A percentile compares a stretch with the other conserved stretches of the same genome.
Evolutionary conservation across 441 rosid species (phyloP).

Genomic region (Euphorbia celastroides): DNA sequence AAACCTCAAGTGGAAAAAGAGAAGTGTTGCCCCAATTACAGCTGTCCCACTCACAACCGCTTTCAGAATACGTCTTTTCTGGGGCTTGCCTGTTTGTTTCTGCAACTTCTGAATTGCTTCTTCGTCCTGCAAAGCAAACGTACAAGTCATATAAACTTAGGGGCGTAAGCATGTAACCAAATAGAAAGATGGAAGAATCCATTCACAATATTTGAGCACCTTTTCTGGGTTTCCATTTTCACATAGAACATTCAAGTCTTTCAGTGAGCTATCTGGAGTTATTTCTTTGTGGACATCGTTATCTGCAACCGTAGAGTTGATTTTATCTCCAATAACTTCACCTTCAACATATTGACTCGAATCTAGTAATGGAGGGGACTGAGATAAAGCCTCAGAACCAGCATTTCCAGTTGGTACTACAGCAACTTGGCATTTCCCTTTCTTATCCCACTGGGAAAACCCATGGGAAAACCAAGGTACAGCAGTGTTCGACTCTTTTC

Average conservation of each 20-base stretch:
- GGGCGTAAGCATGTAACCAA: neutral
- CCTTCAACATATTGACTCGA: constrained; percentile 1
- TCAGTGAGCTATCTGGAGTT: neutral
- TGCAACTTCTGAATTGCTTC: constrained; percentile 9
- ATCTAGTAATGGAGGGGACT: constrained; percentile 10
- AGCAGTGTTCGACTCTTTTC: neutral
- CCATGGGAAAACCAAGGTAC: constrained; percentile 3
- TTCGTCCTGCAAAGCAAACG: constrained; percentile 10
- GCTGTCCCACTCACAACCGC: constrained; percentile 28
- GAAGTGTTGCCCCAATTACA: constrained; percentile 19
- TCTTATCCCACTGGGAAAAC: constrained; percentile 26
- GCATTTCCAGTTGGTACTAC: constrained; percentile 1
- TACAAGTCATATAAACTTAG: neutral
- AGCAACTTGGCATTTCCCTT: constrained; percentile 21
- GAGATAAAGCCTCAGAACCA: constrained; percentile 10
- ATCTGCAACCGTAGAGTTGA: too few relatives aligned
- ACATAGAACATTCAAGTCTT: neutral
- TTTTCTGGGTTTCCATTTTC: constrained; percentile 1
- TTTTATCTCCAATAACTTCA: neutral
- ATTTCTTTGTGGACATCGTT: too few relatives aligned
- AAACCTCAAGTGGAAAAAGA: constrained; percentile 28
- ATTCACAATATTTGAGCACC: constrained; percentile 8
- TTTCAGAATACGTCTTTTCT: constrained; percentile 20
- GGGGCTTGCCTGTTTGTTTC: constrained; percentile 10
- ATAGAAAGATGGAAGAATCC: neutral